Evolutionary conservation across 768 basidiomycete species (phyloP), one percentile per base, ranked within the genome.

Genomic region (Pleurotus sapidus): DNA sequence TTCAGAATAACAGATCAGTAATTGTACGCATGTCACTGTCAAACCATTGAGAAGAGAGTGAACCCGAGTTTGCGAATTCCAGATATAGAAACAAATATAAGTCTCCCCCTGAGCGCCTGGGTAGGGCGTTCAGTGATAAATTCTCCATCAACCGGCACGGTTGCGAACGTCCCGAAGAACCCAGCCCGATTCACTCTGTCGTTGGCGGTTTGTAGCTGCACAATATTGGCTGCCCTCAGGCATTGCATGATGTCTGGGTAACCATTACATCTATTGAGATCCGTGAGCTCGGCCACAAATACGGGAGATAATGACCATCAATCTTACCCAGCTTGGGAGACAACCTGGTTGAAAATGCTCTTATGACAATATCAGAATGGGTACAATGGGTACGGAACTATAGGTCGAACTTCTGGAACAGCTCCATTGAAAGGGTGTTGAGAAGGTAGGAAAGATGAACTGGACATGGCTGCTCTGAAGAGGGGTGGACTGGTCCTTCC

Each of bases 61-160:
- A 8, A 8, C 27, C 27, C 27, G 27, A 27, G 25, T 27, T 27
- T 27, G n/a, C n/a, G 27, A 8, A 27, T 27, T 27, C 8, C 27
- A 27, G 27, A 4, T 4, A 4, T 6, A 27, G 27, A 8, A 27
- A 27, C 5, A 27, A 4, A 8, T 27, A 27, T 46, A 11, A 46
- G 3, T 23, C 23, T 46, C 6, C 43, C 8, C 23, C 23, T 4
- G 5, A 46, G 43, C 4, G 43, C 43, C 23, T 17, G 23, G 6
- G 43, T 46, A 11, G 43, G 43, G 0, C 43, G 17, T 23, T 46
- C 67, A 15, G 62, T 48, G 25, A 73, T 72, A 46, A 73, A 63
- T 0, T 61, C 54, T 14, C 68, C 72, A 46, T 73, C 72, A 6
- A 74, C 71, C 4, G 72, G 72, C 15, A 66, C 64, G 34, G 69